Evolutionary conservation across 1,284 basidiomycete genomes (phyloP).

Genomic region (Ganoderma resinaceum): DNA sequence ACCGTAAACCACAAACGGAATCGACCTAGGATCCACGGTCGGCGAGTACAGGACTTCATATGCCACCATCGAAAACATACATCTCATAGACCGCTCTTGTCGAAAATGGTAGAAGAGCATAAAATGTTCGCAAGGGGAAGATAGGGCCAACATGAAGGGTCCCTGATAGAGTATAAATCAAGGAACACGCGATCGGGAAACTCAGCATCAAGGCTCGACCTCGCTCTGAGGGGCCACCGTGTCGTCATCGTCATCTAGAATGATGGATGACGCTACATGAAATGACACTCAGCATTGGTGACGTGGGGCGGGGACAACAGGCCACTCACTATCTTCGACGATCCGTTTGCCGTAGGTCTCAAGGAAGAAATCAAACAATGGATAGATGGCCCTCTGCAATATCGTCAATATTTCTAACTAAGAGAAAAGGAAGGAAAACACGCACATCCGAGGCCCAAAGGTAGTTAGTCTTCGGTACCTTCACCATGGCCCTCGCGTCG

Average conservation of each 20-base stretch:
- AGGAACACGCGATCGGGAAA: neutral
- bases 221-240: slow-evolving; percentile 13
- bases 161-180: neutral
- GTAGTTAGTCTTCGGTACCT: slow-evolving; percentile 13
- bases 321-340: neutral
- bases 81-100: neutral
- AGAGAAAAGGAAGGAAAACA: neutral
- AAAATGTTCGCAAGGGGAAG: neutral
- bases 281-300: neutral
- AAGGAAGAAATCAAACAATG: slow-evolving; percentile 16
- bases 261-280: neutral
- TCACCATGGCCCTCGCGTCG: slow-evolving; percentile 1
- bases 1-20: no score
- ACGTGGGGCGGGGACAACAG: neutral
- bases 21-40: neutral
- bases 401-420: neutral
- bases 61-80: neutral
- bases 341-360: slow-evolving; percentile 1
- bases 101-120: neutral
- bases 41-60: neutral
- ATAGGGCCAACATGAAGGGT: neutral
- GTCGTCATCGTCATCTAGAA: neutral
- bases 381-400: slow-evolving; percentile 10
- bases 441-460: slow-evolving; percentile 18
- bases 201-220: neutral